Evolutionary conservation across 2,329 filamentous ascomycete species (phyloP).

Genomic region (Alternaria triticimaculans): DNA sequence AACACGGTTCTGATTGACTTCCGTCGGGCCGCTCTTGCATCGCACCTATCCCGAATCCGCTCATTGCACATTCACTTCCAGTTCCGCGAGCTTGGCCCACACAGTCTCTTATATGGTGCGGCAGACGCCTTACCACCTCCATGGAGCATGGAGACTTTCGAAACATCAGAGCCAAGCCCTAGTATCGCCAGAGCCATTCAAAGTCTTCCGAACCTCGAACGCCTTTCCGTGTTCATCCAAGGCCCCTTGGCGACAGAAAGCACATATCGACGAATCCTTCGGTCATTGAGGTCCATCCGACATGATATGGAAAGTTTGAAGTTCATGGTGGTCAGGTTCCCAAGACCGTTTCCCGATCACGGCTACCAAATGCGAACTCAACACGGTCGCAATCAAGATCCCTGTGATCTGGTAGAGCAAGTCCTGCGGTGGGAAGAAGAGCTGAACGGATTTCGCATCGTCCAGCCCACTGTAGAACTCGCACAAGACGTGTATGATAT

Average conservation of each 20-base stretch:
- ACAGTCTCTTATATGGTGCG: accelerated
- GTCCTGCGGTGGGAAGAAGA: not conserved
- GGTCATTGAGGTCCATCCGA: not conserved
- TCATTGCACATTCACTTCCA: not conserved
- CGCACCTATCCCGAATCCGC: not conserved
- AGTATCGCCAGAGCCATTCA: not conserved
- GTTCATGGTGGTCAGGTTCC: not conserved
- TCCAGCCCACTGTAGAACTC: not conserved
- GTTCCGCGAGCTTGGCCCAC: not conserved
- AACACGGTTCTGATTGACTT: not conserved
- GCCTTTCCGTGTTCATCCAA: not conserved
- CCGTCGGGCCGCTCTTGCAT: not conserved
- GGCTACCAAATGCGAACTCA: not conserved
- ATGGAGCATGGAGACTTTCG: not conserved
- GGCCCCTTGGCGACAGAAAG: not conserved
- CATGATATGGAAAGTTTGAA: not conserved
- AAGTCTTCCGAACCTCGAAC: not conserved
- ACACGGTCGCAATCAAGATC: not conserved
- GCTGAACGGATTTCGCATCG: not conserved
- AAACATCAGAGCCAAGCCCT: not conserved
- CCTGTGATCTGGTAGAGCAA: not conserved
- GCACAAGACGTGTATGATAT: not conserved
- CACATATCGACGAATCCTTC: not conserved
- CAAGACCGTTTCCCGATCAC: not conserved
- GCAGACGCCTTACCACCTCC: not conserved